A percentile compares a stretch with the other conserved stretches of the same genome.
Evolutionary conservation across 257 asterid species (phyloP).

Genomic region (Eustoma russellianum): DNA sequence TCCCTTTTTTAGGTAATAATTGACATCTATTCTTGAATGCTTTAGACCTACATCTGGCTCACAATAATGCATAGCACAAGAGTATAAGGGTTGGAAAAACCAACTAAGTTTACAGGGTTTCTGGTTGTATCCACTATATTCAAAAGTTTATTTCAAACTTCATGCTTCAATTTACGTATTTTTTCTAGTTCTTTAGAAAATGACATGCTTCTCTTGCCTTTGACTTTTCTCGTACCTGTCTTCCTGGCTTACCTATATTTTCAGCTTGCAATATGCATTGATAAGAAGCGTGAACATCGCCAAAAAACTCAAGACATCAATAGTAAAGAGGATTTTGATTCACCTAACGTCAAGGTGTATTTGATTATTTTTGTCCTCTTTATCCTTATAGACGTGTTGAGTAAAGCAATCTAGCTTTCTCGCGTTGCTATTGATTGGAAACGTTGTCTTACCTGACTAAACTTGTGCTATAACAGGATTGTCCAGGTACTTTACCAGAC

Average conservation of each 20-base stretch:
- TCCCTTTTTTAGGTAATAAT: no score
- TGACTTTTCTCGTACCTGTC: no score
- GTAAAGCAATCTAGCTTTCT: conserved; percentile 4
- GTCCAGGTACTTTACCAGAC: conserved; percentile 29
- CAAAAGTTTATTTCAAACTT: no score
- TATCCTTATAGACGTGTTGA: conserved; percentile 9
- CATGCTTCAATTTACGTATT: no score
- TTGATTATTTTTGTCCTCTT: conserved; percentile 11
- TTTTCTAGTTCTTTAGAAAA: no score
- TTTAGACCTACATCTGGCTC: not conserved
- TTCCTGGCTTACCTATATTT: conserved; percentile 3
- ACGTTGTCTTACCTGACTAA: conserved; percentile 11
- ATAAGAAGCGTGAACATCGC: conserved; percentile 38
- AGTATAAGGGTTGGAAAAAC: no score
- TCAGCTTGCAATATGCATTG: conserved; percentile 82
- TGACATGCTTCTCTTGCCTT: no score
- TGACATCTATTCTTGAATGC: no score
- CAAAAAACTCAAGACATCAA: conserved; percentile 26
- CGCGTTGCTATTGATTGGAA: conserved; percentile 11
- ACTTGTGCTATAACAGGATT: conserved; percentile 36
- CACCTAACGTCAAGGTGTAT: conserved; percentile 26
- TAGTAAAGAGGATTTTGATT: conserved; percentile 23
- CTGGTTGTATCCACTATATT: no score
- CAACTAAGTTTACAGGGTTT: no score
- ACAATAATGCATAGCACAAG: not conserved